Percentiles rank a stretch among this genome's conserved stretches.
Conservation (phyloP, 768 basidiomycete species). For the Leccinum obscurum region DNA sequence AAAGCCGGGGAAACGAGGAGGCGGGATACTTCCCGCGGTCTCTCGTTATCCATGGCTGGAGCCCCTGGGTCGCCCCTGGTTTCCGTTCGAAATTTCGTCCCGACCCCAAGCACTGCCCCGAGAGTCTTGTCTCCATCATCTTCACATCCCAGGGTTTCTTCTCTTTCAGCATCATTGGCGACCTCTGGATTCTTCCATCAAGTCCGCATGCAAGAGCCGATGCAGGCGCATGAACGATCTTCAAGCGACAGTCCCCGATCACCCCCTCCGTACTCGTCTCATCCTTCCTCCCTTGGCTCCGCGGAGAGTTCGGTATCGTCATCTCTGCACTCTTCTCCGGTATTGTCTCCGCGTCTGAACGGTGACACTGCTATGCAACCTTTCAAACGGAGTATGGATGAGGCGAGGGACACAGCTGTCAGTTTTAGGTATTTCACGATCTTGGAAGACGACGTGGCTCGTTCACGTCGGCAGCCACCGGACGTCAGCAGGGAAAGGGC, state of each 20-base stretch:
- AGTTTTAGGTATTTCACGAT: slow-evolving; percentile 50
- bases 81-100: slow-evolving; percentile 57
- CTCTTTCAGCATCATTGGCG: slow-evolving; percentile 70
- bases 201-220: slow-evolving; percentile 37
- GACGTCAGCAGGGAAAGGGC: slow-evolving; percentile 12
- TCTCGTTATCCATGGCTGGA: slow-evolving; percentile 22
- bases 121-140: slow-evolving; percentile 40
- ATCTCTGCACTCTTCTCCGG: slow-evolving; percentile 17
- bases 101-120: slow-evolving; percentile 39
- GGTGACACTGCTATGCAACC: slow-evolving; percentile 34
- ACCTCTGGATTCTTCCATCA: slow-evolving; percentile 54
- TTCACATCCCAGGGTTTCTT: slow-evolving; percentile 48
- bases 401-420: slow-evolving; percentile 44
- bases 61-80: slow-evolving; percentile 35
- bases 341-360: slow-evolving; percentile 24
- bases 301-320: slow-evolving; percentile 24
- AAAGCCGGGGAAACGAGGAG: slow-evolving; percentile 16
- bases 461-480: slow-evolving; percentile 22
- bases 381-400: slow-evolving; percentile 48
- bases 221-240: slow-evolving; percentile 17
- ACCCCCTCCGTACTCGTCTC: slow-evolving; percentile 38
- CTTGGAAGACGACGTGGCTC: slow-evolving; percentile 41
- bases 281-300: slow-evolving; percentile 34
- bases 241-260: slow-evolving; percentile 25
- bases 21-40: slow-evolving; percentile 24